Evolutionary conservation across 2,329 filamentous ascomycete genomes (phyloP), one percentile per base, ranked within the genome.

Genomic region (Penicillium sp.): DNA sequence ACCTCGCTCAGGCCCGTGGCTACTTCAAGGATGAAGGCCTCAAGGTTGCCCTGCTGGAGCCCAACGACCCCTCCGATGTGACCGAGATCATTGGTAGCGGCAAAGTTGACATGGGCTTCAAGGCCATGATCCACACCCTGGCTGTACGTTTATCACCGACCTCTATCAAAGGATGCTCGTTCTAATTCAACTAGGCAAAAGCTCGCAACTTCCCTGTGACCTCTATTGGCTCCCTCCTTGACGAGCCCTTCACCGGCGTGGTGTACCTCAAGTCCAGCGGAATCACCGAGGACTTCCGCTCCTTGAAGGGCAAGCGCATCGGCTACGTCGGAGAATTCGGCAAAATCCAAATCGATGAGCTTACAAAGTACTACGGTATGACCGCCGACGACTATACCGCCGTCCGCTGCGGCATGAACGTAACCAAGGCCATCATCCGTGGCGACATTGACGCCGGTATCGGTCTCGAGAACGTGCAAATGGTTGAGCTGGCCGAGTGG

Each of bases 51-150:
- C 77, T 92, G 21, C 81, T 92, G 16, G 89, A 92, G 75, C 89
- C 89, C 61, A 89, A 91, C 64, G 89, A 92, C 70, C 89, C 89
- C 1, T 90, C 87, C 67, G 89, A 92, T 80, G 89, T 92, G 61
- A 92, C 89, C 60, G 89, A 91, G 73, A 90, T 92, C 73, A 90
- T 92, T 63, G 89, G 89, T 57, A 86, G 83, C 54, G 86, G 86
- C 59, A 91, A 90, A 70, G 86, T 90, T 49, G 88, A 91, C 69
- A 84, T 91, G 68, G 89, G 89, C 45, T 91, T 90, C 82, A 92
- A 91, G 75, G 89, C 89, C 63, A 91, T 92, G 89, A 92, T 92
- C 64, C 89, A 92, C 70, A 91, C 89, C 9, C 82, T 92, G 58
- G 89, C 88, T 55, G 86, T 87, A 75, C 60, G 80, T 73, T 29